Percentiles rank a stretch among this genome's conserved stretches.
These are phyloP conservation scores for Cylindrotheca fusiformis DNA, from an alignment of 108 stramenopile genomes.

Conservation along the genomic window DNA sequence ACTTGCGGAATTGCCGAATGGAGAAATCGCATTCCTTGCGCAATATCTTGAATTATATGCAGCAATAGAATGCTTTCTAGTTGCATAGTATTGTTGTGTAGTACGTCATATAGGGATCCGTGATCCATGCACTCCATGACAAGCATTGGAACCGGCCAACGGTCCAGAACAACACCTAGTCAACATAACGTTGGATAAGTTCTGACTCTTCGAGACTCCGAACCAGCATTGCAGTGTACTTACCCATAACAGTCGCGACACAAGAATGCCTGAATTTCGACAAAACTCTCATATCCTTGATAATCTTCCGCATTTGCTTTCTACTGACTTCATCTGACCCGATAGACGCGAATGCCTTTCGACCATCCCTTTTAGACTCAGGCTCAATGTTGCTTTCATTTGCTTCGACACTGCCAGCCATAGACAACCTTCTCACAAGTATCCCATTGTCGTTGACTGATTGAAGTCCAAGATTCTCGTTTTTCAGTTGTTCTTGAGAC, in stretches of 20 bases:
- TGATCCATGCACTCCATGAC: conserved; percentile 74
- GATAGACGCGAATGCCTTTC: too few species aligned
- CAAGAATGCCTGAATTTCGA: conserved; percentile 56
- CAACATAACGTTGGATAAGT: conserved; percentile 24
- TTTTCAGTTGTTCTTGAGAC: too few species aligned
- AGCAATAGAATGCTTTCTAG: conserved; percentile 50
- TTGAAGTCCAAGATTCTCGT: too few species aligned
- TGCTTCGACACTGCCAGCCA: too few species aligned
- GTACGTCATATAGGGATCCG: conserved; percentile 60
- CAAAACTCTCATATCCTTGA: conserved; percentile 51
- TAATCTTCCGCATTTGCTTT: too few species aligned
- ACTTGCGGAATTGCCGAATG: conserved; percentile 51
- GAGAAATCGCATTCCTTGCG: conserved; percentile 54
- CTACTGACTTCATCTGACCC: too few species aligned
- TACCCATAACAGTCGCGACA: conserved; percentile 53
- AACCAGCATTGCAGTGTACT: neutral
- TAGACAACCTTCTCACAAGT: too few species aligned
- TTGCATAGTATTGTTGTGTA: conserved; percentile 54
- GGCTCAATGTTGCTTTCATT: too few species aligned
- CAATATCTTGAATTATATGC: conserved; percentile 48
- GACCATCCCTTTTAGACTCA: too few species aligned
- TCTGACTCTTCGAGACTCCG: conserved; percentile 16
- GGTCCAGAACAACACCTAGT: conserved; percentile 23
- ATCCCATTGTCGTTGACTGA: too few species aligned
- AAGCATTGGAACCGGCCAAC: conserved; percentile 39